Conservation (phyloP, 139 green algal genomes). For the Tetraselmis chui region DNA sequence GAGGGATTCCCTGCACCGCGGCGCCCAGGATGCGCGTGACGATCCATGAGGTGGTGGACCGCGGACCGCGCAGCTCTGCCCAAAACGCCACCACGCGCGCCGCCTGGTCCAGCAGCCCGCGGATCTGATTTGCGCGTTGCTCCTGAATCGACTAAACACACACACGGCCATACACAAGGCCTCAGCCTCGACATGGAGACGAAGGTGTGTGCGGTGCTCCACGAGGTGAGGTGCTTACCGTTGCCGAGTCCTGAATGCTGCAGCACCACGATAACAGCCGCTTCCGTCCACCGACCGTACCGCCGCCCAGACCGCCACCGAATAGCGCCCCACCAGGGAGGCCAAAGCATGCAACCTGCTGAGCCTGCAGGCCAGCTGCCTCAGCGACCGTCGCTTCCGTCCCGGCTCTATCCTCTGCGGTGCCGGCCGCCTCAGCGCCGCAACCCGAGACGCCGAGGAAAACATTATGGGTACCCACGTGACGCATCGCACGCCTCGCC, state of each 20-base stretch:
- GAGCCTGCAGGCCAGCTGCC: background rate
- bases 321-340: background rate
- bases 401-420: background rate
- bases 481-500: background rate
- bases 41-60: background rate
- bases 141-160: background rate
- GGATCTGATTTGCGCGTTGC: background rate
- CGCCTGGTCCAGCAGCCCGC: background rate
- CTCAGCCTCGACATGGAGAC: no score
- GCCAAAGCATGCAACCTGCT: background rate
- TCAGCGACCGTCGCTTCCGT: background rate
- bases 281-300: background rate
- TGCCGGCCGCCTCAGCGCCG: background rate
- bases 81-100: background rate
- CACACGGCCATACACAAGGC: no score
- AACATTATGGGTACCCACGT: background rate
- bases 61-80: background rate
- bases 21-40: background rate
- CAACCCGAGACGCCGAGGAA: background rate
- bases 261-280: background rate
- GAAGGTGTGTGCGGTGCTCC: no score
- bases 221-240: no score
- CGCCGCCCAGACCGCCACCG: background rate
- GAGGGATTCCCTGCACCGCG: background rate
- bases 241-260: background rate